Percentiles rank a stretch among this genome's conserved stretches.
Evolutionary conservation across 202 grass and related monocot species (phyloP).

Genomic region (Carex arenaria): DNA sequence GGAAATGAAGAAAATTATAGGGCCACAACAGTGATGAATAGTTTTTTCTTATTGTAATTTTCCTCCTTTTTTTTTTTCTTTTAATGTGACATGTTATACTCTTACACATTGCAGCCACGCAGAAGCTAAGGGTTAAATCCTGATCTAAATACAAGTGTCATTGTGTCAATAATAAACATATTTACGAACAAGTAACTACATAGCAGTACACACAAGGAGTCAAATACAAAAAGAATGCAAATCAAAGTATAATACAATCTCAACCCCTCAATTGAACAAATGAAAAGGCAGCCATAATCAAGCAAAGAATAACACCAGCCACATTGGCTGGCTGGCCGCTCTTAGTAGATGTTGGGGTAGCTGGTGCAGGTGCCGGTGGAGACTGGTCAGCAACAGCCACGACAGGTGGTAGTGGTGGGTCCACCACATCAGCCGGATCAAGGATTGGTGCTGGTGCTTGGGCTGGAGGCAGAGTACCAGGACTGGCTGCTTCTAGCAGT

Average conservation of each 20-base stretch:
- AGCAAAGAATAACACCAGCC: slow-evolving; percentile 12
- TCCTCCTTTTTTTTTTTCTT: not conserved
- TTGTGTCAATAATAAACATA: not conserved
- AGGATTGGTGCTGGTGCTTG: slow-evolving; percentile 64
- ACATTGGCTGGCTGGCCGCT: slow-evolving; percentile 19
- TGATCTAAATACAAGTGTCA: slow-evolving; percentile 14
- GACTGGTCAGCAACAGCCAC: slow-evolving; percentile 15
- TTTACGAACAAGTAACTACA: not conserved
- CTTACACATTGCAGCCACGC: not conserved
- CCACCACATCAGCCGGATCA: slow-evolving; percentile 51
- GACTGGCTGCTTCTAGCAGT: slow-evolving; percentile 37
- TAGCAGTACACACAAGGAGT: not conserved
- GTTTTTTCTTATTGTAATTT: not conserved
- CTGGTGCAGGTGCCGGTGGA: slow-evolving; percentile 17
- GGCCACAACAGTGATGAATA: not conserved
- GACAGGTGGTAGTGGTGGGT: slow-evolving; percentile 73
- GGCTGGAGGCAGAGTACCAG: slow-evolving; percentile 51
- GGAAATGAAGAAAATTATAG: not conserved
- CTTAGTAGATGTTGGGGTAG: not conserved
- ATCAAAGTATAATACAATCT: slow-evolving; percentile 13
- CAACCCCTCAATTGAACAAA: slow-evolving; percentile 21
- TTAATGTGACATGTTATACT: not conserved
- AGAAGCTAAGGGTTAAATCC: not conserved
- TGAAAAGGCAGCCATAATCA: slow-evolving; percentile 26
- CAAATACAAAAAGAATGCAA: not conserved